Percentiles rank a stretch among this genome's conserved stretches.
These are phyloP conservation scores for Penicillium egyptiacum DNA, from an alignment of 495 filamentous ascomycete genomes.

Conservation along the genomic window DNA sequence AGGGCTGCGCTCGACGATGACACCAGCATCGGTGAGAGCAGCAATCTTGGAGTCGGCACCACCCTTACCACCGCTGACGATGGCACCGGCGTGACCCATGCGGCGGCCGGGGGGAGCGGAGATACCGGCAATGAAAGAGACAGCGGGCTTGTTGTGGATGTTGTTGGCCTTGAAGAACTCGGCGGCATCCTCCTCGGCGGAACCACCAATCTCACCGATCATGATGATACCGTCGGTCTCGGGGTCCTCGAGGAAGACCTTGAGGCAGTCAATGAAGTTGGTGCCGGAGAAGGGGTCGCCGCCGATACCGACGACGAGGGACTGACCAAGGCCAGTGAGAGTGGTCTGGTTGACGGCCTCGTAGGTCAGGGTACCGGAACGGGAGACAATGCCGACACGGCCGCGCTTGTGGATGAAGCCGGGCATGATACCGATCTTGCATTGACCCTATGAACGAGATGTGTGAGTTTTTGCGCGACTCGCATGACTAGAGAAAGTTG, in stretches of 20 bases:
- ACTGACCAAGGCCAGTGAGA: slow-evolving; percentile 92
- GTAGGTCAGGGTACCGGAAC: slow-evolving; percentile 97
- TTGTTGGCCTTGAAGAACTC: slow-evolving; percentile 93
- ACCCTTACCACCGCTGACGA: slow-evolving; percentile 95
- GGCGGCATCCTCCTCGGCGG: slow-evolving; percentile 95
- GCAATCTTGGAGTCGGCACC: slow-evolving; percentile 96
- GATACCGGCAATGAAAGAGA: slow-evolving; percentile 98
- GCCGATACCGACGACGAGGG: slow-evolving; percentile 96
- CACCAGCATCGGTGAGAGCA: slow-evolving; percentile 89
- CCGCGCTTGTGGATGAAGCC: slow-evolving; percentile 99
- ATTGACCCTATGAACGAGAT: slow-evolving; percentile 69
- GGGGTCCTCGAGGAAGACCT: slow-evolving; percentile 92
- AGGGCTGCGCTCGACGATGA: slow-evolving; percentile 94
- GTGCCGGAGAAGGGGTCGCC: slow-evolving; percentile 98
- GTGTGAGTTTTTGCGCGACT: slow-evolving; percentile 11
- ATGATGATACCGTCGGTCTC: slow-evolving; percentile 99
- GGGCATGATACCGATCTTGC: slow-evolving; percentile 99
- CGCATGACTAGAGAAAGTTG: neutral
- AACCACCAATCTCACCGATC: slow-evolving; percentile 99
- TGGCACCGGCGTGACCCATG: slow-evolving; percentile 98
- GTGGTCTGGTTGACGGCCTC: slow-evolving; percentile 99
- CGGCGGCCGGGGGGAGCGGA: slow-evolving; percentile 91
- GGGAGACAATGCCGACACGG: slow-evolving; percentile 96
- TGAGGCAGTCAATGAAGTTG: slow-evolving; percentile 99
- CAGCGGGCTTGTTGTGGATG: slow-evolving; percentile 89